Evolutionary conservation across 2,329 filamentous ascomycete species (phyloP), one percentile per base, ranked within the genome.

Genomic region (Colletotrichum eremochloae): DNA sequence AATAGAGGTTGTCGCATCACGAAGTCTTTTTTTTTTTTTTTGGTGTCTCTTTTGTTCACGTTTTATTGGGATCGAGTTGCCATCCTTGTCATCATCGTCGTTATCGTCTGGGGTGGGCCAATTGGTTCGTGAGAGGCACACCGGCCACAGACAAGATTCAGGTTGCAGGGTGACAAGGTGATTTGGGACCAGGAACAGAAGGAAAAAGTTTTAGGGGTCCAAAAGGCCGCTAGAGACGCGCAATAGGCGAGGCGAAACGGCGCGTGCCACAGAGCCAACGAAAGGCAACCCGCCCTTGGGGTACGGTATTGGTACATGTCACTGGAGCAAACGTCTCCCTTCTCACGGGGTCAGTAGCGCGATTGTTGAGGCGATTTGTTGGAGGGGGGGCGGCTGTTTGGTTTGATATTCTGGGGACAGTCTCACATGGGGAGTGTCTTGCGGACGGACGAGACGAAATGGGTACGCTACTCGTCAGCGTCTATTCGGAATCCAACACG

Each of bases 401-500:
- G 68, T 68, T 68, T 71, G 50, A 68, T 71, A 29, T 57, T 67
- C 48, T 8, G 38, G 42, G 42, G 15, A 11, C 20, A 29, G 68
- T 71, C 68, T 71, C 68, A 68, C 63, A 56, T 57, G 68, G 68
- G 57, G 68, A 63, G 56, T 52, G 33, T 52, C 57, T 42, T 33
- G 63, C 52, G 24, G 57, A 7, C 38, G 56, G 33, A 68, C 42
- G 44, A 60, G 24, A 67, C 42, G 44, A 60, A 33, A 67, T 61
- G 63, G 36, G 24, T 56, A 53, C 62, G 63, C 55, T 56, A 4
- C 15, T 46, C 33, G 38, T 24, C 24, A 24, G 20, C 18, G 42
- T 33, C 36, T 38, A 6, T 46, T 14, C 8, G 29, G 24, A 42
- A 44, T 20, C 11, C 38, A 33, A 31, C 24, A 9, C 44, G 15